phyloP scores from a whole-genome alignment of 2,329 filamentous ascomycete species.

The Neurospora crassa region DNA sequence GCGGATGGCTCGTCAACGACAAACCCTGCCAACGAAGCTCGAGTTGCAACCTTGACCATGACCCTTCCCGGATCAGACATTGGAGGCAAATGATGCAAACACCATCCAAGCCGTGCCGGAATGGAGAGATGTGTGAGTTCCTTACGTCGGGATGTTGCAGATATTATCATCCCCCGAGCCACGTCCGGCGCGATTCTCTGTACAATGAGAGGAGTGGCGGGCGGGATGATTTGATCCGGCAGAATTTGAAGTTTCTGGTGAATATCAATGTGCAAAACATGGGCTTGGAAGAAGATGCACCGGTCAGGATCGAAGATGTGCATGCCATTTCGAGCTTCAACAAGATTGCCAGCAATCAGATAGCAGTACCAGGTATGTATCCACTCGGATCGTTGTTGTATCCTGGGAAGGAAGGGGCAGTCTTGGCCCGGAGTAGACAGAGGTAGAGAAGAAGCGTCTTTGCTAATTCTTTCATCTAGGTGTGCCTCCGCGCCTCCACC shows the following conservation, averaged over 20 bases:
- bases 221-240: background rate
- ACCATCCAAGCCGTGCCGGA: background rate
- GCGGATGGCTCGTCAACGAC: slow-evolving; percentile 4
- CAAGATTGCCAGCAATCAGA: slow-evolving; percentile 13
- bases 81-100: background rate
- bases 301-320: slow-evolving; percentile 7
- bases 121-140: slow-evolving; percentile 1
- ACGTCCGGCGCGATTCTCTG: background rate
- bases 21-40: background rate
- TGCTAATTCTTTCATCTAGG: slow-evolving; percentile 3
- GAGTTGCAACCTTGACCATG: slow-evolving; percentile 1
- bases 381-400: background rate
- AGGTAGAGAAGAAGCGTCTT: background rate
- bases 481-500: slow-evolving; percentile 10
- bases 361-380: slow-evolving; percentile 17
- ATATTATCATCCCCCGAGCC: slow-evolving; percentile 7
- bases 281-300: background rate
- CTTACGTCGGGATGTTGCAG: slow-evolving; percentile 1
- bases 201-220: background rate
- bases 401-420: background rate
- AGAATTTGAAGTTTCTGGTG: background rate
- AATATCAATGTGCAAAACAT: background rate
- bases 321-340: slow-evolving; percentile 16
- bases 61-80: background rate
- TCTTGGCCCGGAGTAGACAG: background rate